These are phyloP conservation scores for Ogataea angusta DNA, from an alignment of 805 yeast species.

Conservation along the genomic window DNA sequence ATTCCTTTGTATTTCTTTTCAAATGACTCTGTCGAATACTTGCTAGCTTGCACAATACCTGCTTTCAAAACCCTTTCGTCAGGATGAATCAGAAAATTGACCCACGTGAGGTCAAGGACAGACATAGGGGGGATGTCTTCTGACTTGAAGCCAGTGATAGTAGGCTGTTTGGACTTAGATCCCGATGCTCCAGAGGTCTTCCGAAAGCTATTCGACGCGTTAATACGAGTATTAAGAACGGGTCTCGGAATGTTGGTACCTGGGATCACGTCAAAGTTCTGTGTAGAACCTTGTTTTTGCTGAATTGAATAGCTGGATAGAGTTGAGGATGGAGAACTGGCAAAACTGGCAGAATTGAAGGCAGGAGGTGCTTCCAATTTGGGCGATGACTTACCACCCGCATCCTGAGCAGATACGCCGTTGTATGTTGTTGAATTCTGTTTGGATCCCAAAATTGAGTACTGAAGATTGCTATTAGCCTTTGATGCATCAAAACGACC, in stretches of 20 bases:
- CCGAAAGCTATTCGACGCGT: constrained; percentile 18
- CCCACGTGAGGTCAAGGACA: constrained; percentile 59
- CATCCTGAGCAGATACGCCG: background rate
- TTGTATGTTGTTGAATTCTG: background rate
- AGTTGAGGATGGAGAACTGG: constrained; percentile 8
- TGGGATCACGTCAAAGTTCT: constrained; percentile 43
- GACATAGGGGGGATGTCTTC: constrained; percentile 45
- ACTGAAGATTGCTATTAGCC: background rate
- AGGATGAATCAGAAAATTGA: constrained; percentile 45
- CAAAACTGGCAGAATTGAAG: background rate
- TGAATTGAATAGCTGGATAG: constrained; percentile 9
- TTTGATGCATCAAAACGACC: background rate
- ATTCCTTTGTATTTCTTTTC: constrained; percentile 58
- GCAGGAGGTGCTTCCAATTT: background rate
- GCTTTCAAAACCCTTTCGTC: constrained; percentile 61
- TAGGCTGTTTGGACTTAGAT: constrained; percentile 13
- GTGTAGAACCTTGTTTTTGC: constrained; percentile 19
- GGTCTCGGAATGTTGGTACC: constrained; percentile 60
- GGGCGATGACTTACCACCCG: background rate
- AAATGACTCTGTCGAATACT: constrained; percentile 44
- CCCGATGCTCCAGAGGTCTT: constrained; percentile 10
- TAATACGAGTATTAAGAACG: constrained; percentile 37
- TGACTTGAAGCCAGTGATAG: constrained; percentile 6
- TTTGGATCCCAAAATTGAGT: background rate
- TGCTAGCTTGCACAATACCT: constrained; percentile 49